These are phyloP conservation scores for Corynascus novoguineensis DNA, from an alignment of 495 filamentous ascomycete species.

Conservation along the genomic window DNA sequence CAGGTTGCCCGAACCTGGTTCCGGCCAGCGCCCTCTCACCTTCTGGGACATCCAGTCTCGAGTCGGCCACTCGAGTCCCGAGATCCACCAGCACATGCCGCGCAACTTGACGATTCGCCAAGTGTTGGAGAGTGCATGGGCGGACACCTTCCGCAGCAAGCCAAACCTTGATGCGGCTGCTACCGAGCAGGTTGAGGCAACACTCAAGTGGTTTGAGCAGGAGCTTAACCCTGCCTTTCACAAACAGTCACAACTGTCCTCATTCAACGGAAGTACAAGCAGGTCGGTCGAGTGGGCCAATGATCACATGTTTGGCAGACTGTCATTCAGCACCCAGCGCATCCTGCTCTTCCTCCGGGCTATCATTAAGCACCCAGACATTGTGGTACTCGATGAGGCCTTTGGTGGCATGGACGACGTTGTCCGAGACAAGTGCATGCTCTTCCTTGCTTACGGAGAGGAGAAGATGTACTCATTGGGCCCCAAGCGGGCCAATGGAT, in stretches of 20 bases:
- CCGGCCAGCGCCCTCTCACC: constrained; percentile 67
- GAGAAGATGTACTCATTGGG: constrained; percentile 28
- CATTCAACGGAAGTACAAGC: background rate
- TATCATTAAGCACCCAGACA: constrained; percentile 72
- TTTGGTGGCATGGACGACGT: constrained; percentile 83
- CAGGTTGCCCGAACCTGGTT: constrained; percentile 61
- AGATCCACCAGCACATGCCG: constrained; percentile 91
- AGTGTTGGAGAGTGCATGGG: constrained; percentile 77
- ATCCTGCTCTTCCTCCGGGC: constrained; percentile 81
- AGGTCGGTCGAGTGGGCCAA: constrained; percentile 61
- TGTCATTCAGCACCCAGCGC: constrained; percentile 73
- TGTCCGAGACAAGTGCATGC: constrained; percentile 76
- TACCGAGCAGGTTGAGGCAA: constrained; percentile 54
- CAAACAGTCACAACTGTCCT: background rate
- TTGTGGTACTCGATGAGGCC: constrained; percentile 88
- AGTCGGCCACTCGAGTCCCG: constrained; percentile 87
- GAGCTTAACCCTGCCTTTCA: constrained; percentile 57
- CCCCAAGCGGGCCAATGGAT: constrained; percentile 9
- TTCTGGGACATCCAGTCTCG: constrained; percentile 88
- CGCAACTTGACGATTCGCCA: constrained; percentile 66
- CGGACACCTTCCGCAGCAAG: constrained; percentile 72
- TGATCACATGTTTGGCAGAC: constrained; percentile 61
- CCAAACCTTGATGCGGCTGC: constrained; percentile 55
- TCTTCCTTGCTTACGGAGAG: constrained; percentile 65
- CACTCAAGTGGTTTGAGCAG: constrained; percentile 64